Evolutionary conservation across 495 filamentous ascomycete species (phyloP), one percentile per base, ranked within the genome.

Genomic region (Penicillium daleae): DNA sequence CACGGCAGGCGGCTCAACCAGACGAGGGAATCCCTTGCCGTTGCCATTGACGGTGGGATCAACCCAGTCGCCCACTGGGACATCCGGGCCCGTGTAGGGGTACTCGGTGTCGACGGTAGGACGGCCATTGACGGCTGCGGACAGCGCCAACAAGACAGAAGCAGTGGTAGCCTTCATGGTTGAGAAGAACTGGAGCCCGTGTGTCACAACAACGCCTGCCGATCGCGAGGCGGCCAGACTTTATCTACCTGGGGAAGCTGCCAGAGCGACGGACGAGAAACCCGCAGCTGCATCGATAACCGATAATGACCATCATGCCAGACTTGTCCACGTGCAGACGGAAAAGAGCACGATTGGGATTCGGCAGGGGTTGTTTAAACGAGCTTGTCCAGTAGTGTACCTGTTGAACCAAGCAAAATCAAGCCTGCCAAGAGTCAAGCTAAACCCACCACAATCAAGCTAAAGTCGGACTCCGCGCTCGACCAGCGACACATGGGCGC

Each of bases 1-100:
- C 24, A 85, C 81, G 21, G 82, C 82, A n/a, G 85, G 82, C 24
- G 83, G 74, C 65, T 88, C 85, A 33, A 81, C 75, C 8, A 84
- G 71, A 62, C 81, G 80, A 19, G 76, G 74, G 59, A 80, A 84
- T 4, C 82, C 82, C 61, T 83, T 82, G 32, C 80, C 81, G 64
- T 83, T 83, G 60, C 81, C 79, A 68, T 82, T 83, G 71, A 80
- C 61, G 29, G 75, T 79, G 12, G 69, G 73, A 63, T 84, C 73
- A 35, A 83, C 78, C 80, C 80, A 84, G 57, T 84, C 82, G 58
- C 76, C 82, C 12, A 83, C 65, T 15, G 81, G 82, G 4, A 83
- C 72, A 0, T 68, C 76, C 6, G 82, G 82, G 5, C 82, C 82
- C 4, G 66, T 81, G 65, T 84, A 84, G 13, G 79, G 76, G 62